Percentiles rank a stretch among this genome's conserved stretches.
Conservation (phyloP, 495 filamentous ascomycete genomes). For the Penicillium desertorum region DNA sequence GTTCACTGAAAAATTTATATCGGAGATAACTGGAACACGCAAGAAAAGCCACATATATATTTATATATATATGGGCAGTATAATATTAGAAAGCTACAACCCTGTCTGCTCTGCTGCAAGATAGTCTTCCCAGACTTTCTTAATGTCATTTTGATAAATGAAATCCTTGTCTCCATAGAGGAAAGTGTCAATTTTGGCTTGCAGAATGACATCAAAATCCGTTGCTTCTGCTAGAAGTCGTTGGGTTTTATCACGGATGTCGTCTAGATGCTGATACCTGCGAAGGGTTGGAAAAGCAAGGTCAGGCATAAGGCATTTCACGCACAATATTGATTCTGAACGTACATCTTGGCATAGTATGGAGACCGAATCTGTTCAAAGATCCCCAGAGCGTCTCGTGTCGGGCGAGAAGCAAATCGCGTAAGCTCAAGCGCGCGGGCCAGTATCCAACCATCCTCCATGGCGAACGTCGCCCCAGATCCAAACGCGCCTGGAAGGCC, state of each 20-base stretch:
- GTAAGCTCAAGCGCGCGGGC: no score
- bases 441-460: no score
- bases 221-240: slow-evolving; percentile 9
- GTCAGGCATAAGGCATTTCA: background rate
- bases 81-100: background rate
- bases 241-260: slow-evolving; percentile 23
- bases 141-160: slow-evolving; percentile 49
- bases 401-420: slow-evolving; percentile 15
- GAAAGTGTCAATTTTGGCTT: slow-evolving; percentile 33
- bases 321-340: background rate
- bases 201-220: slow-evolving; percentile 26
- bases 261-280: slow-evolving; percentile 42
- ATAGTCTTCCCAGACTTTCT: slow-evolving; percentile 38
- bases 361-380: slow-evolving; percentile 46
- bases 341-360: slow-evolving; percentile 39
- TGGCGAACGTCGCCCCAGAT: no score
- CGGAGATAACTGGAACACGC: background rate
- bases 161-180: slow-evolving; percentile 33
- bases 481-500: no score
- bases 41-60: no score
- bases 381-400: slow-evolving; percentile 36
- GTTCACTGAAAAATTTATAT: background rate
- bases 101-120: background rate
- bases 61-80: no score
- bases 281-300: background rate